Evolutionary conservation across 441 rosid genomes (phyloP), one percentile per base, ranked within the genome.

Genomic region (Dalechampia spathulata): DNA sequence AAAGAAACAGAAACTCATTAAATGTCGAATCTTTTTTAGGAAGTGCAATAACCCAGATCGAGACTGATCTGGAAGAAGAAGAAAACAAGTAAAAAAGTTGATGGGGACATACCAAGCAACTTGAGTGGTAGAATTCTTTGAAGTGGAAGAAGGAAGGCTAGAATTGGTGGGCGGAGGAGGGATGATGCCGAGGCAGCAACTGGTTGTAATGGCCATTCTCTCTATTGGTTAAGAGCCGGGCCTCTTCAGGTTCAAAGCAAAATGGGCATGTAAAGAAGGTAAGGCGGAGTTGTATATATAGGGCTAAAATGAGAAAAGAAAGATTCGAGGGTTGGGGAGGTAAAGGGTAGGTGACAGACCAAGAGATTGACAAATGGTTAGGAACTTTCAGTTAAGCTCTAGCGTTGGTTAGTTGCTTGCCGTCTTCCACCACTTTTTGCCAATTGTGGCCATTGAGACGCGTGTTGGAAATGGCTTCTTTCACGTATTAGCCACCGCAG

Each of bases 161-260:
- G 73, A 28, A 39, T 49, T 49, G 23, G 71, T 49, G 37, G 65
- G 0, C 7, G 75, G 61, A 54, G 60, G 65, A 40, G 70, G 63
- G 61, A 71, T 75, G 56, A 64, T 30, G 34, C 8, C 77, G 58
- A 79, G 57, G 73, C 76, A 75, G 48, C 77, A 77, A 52, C 62
- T 36, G 13, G 72, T n/a, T 49, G 77, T 45, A 19, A 61, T 49
- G 5, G 73, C 69, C 72, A 64, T 68, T 10, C n/a, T n/a, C n/a
- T n/a, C n/a, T n/a, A n/a, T n/a, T n/a, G n/a, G n/a, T n/a, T n/a
- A n/a, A n/a, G 7, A 11, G 20, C 20, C 16, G 30, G 2, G 12
- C 30, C 26, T 17, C 27, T 15, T 30, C 4, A 13, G 13, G 2
- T 2, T 40, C 19, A 11, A 13, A 20, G 39, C 15, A 22, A 30